phyloP scores from a whole-genome alignment of 2,329 filamentous ascomycete genomes.

The Arthrobotrys iridis region DNA sequence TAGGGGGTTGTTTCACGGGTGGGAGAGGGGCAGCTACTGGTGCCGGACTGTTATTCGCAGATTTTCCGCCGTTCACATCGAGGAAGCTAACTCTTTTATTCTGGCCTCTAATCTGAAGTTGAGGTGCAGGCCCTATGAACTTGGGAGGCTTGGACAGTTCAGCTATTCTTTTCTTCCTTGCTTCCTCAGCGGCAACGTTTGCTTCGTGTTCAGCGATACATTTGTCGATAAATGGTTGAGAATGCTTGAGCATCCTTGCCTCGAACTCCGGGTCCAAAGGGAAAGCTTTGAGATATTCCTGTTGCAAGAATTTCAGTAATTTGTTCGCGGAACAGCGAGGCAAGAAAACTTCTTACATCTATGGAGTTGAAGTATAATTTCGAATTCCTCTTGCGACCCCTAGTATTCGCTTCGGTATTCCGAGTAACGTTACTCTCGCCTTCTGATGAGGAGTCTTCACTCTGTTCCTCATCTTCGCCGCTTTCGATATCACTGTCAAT shows the following conservation, averaged over 20 bases:
- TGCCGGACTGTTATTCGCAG: neutral
- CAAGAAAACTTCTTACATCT: too few species aligned
- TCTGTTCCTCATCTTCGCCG: neutral
- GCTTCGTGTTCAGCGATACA: neutral
- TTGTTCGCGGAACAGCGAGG: neutral
- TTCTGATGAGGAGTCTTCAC: neutral
- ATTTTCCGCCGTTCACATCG: neutral
- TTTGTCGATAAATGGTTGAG: neutral
- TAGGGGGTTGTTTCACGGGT: neutral
- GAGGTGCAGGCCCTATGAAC: slow-evolving; percentile 24
- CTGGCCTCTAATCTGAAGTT: slow-evolving; percentile 1
- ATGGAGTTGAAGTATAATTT: too few species aligned
- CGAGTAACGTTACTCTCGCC: neutral
- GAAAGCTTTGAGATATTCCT: neutral
- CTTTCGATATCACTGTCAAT: neutral
- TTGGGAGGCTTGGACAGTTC: slow-evolving; percentile 2
- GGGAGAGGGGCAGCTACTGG: neutral
- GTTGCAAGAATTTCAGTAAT: neutral
- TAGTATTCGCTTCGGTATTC: neutral
- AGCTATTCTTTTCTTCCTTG: slow-evolving; percentile 7
- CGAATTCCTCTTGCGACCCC: too few species aligned
- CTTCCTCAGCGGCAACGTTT: neutral
- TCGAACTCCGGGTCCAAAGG: slow-evolving; percentile 4
- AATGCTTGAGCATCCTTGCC: neutral
- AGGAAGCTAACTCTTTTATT: slow-evolving; percentile 17